Evolutionary conservation across 768 basidiomycete species (phyloP).

Genomic region (Phaeotremella fagi): DNA sequence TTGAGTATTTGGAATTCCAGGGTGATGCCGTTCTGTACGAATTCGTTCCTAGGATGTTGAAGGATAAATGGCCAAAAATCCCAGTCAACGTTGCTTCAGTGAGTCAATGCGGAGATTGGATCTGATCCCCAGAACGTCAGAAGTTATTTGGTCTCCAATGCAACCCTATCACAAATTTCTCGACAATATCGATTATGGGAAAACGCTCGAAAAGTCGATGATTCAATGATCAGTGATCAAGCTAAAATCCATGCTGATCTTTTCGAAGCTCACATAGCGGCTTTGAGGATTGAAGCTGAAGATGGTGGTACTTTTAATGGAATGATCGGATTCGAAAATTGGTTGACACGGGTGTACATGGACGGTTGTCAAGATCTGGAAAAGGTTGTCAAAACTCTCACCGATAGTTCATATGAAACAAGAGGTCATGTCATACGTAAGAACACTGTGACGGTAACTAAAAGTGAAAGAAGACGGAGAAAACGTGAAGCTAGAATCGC

Average conservation of each 20-base stretch:
- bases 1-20: background rate
- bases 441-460: no score
- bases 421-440: no score
- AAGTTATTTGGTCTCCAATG: background rate
- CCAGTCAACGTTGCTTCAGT: background rate
- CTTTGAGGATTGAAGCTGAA: background rate
- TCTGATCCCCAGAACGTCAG: no score
- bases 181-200: background rate
- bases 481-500: no score
- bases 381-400: no score
- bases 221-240: no score
- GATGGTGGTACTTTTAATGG: background rate
- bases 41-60: background rate
- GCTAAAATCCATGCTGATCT: background rate
- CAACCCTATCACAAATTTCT: background rate
- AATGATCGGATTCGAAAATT: no score
- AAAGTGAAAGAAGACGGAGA: no score
- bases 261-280: background rate
- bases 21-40: background rate
- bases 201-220: background rate
- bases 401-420: no score
- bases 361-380: no score
- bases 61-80: background rate
- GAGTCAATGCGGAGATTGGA: no score
- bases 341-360: no score